Base-by-base conservation (phyloP, 2,329 filamentous ascomycete genomes). In the Nigrospora oryzae region DNA sequence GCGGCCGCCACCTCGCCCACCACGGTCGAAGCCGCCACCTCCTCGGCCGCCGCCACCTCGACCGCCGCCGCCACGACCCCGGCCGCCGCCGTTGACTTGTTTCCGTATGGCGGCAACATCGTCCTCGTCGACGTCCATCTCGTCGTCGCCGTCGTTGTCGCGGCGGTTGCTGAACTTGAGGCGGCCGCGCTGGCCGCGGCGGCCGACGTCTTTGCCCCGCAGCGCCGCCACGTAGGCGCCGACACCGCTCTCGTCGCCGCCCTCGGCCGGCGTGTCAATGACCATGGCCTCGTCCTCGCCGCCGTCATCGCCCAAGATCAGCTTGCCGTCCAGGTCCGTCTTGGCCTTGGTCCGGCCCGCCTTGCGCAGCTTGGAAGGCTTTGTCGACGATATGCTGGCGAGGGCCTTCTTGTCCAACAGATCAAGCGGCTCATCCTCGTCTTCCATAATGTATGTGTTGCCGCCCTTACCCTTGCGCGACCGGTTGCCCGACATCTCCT, bases 341-440 rank as follows among this genome's bases (percentile, higher is more conserved):
- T 80, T 86, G 43, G 82, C 82, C 63, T 83, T 86, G 36, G 67
- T 77, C 43, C 57, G 61, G 61, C 62, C 51, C 14, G 71, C 71
- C 56, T 75, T 73, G 60, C 77, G 77, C 53, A 76, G 65, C 60
- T 81, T 83, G 45, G 77, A 66, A 4, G 90, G 91, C 63, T 89
- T 91, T 11, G 89, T 95, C 5, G 87, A 88, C 3, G 90, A 95
- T 57, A 98, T 96, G 62, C 89, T 93, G 44, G 89, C 91, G 36
- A 98, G 78, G 10, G 90, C 89, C 60, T 84, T 84, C 49, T 88
- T 86, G 58, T 93, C 91, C 14, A 98, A 79, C 38, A 98, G 77
- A 69, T 98, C 93, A 36, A 98, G 83, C 1, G 93, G 93, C 63
- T 97, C 93, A 56, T 95, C 87, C 46, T 94, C 89, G 49, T 94